Evolutionary conservation across 371 early-diverging fungal genomes (phyloP).

Genomic region (Cokeromyces recurvatus): DNA sequence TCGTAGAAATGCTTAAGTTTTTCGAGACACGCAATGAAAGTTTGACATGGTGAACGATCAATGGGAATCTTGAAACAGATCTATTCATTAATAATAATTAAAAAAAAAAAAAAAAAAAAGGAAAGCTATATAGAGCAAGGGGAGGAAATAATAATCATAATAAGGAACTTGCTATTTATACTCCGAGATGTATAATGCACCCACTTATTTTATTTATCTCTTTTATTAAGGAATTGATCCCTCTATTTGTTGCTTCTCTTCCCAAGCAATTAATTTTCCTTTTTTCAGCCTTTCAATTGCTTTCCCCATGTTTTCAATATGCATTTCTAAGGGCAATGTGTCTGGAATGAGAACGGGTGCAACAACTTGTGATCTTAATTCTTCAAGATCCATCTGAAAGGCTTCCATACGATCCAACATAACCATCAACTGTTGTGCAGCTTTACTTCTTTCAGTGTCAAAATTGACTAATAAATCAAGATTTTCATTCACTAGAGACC

Average conservation of each 20-base stretch:
- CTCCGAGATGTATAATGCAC: no score
- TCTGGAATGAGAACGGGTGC: conserved; percentile 36
- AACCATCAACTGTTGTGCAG: conserved; percentile 26
- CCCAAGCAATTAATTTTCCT: conserved; percentile 32
- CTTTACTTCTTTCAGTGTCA: conserved; percentile 29
- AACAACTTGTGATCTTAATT: conserved; percentile 39
- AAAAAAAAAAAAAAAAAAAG: no score
- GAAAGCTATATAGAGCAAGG: no score
- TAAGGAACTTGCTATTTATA: no score
- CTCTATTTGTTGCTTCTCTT: conserved; percentile 7
- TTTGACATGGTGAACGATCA: no score
- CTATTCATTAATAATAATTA: no score
- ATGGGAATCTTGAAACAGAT: no score
- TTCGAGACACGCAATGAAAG: no score
- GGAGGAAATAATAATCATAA: no score
- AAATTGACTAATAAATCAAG: conserved; percentile 28
- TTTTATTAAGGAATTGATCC: no score
- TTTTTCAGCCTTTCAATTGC: conserved; percentile 37
- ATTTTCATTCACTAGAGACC: conserved; percentile 37
- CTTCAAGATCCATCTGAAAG: conserved; percentile 48
- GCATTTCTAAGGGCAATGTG: conserved; percentile 36
- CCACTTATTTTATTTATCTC: no score
- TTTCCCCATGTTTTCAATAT: conserved; percentile 45
- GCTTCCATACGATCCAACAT: conserved; percentile 41
- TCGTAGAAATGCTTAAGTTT: no score